Conservation (phyloP, 805 yeast genomes). For the Debaryomyces maramus region DNA sequence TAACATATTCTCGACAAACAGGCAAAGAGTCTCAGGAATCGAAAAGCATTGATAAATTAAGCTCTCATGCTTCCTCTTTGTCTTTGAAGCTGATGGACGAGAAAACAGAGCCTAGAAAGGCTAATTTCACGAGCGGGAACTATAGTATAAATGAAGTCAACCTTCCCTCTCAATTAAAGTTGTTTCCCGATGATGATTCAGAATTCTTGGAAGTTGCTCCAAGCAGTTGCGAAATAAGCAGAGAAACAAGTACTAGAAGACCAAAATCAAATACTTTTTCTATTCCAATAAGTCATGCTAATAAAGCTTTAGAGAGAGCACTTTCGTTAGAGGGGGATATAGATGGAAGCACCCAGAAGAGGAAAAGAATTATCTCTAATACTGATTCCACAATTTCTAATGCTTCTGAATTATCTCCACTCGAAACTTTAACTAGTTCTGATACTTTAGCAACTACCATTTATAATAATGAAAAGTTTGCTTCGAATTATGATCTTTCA, state of each 20-base stretch:
- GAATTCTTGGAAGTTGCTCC: constrained; percentile 33
- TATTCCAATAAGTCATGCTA: constrained; percentile 21
- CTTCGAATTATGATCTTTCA: constrained; percentile 14
- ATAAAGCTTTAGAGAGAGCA: not conserved
- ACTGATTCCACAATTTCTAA: constrained; percentile 3
- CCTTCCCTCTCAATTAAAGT: constrained; percentile 57
- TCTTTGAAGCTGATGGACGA: constrained; percentile 8
- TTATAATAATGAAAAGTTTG: constrained; percentile 1
- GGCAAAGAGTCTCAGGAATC: constrained; percentile 12
- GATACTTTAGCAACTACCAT: constrained; percentile 9
- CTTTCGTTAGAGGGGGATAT: not conserved
- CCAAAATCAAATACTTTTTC: constrained; percentile 28
- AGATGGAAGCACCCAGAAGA: not conserved
- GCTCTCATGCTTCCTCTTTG: constrained; percentile 17
- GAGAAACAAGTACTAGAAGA: constrained; percentile 36
- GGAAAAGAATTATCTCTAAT: constrained; percentile 1
- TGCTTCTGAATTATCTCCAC: not conserved
- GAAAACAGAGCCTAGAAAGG: constrained; percentile 2
- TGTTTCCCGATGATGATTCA: constrained; percentile 38
- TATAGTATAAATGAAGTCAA: constrained; percentile 12
- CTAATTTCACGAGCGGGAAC: constrained; percentile 2
- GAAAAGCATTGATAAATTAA: constrained; percentile 27
- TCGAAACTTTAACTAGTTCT: constrained; percentile 3
- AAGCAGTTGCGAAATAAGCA: constrained; percentile 26
- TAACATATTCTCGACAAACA: constrained; percentile 68